Base-by-base conservation (phyloP, 192 early-diverging fungal species). In the Coemansia sp. region DNA sequence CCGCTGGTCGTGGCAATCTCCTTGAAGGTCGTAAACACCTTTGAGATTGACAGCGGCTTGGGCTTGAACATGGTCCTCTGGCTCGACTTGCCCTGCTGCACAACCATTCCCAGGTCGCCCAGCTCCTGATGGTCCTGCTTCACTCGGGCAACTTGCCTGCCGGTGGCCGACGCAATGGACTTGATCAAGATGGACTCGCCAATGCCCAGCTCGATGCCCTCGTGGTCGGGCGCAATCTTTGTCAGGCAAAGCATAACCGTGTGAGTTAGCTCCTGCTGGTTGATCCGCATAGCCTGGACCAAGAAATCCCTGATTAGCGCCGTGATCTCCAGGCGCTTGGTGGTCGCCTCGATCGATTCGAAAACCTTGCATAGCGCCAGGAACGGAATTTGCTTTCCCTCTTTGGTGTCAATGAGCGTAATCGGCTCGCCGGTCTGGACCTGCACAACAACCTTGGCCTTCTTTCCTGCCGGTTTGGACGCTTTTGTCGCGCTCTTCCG, bases 121-220 rank as follows among this genome's bases (percentile, higher is more conserved):
- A 79, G 73, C 50, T 80, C 77, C 17, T 67, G 70, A 58, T 90
- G 80, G 17, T 94, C 91, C 38, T 78, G 56, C 58, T 95, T 96
- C 58, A 99, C 85, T 54, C 82, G 81, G 15, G 76, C 59, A 41
- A 80, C 64, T 25, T 78, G 81, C 15, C 89, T 70, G 9, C 95
- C 94, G 0, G 97, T 97, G 2, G 90, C 86, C 37, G 87, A 64
- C 3, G 89, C 95, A 60, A 99, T 90, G 9, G 93, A 90, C 59
- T 97, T 97, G 54, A 96, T 86, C 26, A 99, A 64, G 5, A 94
- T 77, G 15, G 87, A 86, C 55, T 97, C 95, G 26, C 97, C 97
- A 47, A 99, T 86, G 5, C 95, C 95, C 19, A 99, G 75, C 72
- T 99, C 97, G 20, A 94, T 77, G 22, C 89, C 91, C 72, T 97